Evolutionary conservation across 768 basidiomycete genomes (phyloP).

Genomic region (Phaffia tasmanica): DNA sequence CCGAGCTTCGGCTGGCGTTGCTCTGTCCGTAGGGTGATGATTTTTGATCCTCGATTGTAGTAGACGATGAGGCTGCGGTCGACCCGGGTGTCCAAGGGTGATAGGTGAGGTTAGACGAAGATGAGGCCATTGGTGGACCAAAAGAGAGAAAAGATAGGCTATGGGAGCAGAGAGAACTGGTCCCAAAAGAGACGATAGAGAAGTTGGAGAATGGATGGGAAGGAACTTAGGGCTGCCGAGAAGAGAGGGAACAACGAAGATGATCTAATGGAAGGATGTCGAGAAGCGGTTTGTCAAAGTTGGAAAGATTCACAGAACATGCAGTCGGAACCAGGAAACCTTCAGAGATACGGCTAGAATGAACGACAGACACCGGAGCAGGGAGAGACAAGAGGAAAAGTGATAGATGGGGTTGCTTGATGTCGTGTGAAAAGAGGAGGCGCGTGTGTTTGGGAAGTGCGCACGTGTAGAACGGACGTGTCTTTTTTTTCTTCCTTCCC

Average conservation of each 20-base stretch:
- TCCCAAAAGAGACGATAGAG: too few relatives aligned
- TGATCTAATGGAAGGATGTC: not conserved
- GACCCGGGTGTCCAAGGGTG: too few relatives aligned
- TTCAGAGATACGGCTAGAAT: too few relatives aligned
- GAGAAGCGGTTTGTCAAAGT: not conserved
- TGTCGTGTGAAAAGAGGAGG: not conserved
- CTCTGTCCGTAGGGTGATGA: too few relatives aligned
- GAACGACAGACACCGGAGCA: too few relatives aligned
- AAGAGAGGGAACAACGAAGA: not conserved
- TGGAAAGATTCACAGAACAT: not conserved
- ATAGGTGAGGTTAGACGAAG: too few relatives aligned
- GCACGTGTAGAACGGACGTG: not conserved
- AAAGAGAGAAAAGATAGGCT: not conserved
- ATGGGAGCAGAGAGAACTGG: not conserved
- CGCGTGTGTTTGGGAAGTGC: not conserved
- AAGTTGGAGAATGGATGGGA: not conserved
- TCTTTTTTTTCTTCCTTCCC: conserved; percentile 1
- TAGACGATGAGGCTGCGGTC: too few relatives aligned
- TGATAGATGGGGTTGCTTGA: not conserved
- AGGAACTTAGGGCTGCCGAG: not conserved
- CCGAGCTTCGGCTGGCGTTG: too few relatives aligned
- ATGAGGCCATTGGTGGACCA: not conserved
- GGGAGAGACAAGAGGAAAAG: not conserved
- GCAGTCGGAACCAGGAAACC: too few relatives aligned
- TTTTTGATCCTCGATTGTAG: too few relatives aligned